phyloP scores from a whole-genome alignment of 2,329 filamentous ascomycete genomes.

The Colletotrichum sp. region DNA sequence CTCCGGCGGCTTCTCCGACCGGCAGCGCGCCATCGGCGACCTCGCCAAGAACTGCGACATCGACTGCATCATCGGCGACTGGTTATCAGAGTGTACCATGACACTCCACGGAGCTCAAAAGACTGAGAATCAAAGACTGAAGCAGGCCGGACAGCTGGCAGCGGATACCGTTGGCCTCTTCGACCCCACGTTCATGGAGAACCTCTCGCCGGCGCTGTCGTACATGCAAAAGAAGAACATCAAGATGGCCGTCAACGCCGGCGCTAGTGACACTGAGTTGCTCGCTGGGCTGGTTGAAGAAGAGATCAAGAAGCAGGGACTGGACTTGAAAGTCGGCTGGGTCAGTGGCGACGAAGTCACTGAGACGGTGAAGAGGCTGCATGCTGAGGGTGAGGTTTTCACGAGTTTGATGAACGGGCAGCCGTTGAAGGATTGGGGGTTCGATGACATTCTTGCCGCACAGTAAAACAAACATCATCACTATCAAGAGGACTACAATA shows the following conservation, averaged over 20 bases:
- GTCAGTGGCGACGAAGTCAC: constrained; percentile 43
- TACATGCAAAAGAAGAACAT: constrained; percentile 32
- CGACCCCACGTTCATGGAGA: constrained; percentile 36
- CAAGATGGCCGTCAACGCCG: constrained; percentile 43
- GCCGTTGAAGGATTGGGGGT: constrained; percentile 26
- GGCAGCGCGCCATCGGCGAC: constrained; percentile 43
- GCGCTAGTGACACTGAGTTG: constrained; percentile 39
- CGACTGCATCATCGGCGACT: constrained; percentile 34
- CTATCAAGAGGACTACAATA: fast-evolving
- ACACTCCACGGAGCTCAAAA: constrained; percentile 25
- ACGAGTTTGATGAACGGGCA: constrained; percentile 28
- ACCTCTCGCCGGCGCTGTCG: constrained; percentile 32
- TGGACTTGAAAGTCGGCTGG: constrained; percentile 37
- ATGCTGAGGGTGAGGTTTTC: constrained; percentile 25
- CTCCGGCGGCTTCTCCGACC: constrained; percentile 43
- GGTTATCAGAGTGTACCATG: constrained; percentile 37
- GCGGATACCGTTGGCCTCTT: constrained; percentile 26
- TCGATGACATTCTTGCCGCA: constrained; percentile 18
- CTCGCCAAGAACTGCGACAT: constrained; percentile 42
- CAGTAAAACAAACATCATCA: neutral
- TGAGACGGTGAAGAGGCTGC: constrained; percentile 24
- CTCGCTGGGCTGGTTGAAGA: constrained; percentile 33
- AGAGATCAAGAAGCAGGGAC: constrained; percentile 31
- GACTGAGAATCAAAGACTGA: constrained; percentile 26
- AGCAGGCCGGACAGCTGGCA: constrained; percentile 22